Percentiles rank a stretch among this genome's conserved stretches.
Conservation (phyloP, 2,329 filamentous ascomycete genomes). For the Cercospora sesami region DNA sequence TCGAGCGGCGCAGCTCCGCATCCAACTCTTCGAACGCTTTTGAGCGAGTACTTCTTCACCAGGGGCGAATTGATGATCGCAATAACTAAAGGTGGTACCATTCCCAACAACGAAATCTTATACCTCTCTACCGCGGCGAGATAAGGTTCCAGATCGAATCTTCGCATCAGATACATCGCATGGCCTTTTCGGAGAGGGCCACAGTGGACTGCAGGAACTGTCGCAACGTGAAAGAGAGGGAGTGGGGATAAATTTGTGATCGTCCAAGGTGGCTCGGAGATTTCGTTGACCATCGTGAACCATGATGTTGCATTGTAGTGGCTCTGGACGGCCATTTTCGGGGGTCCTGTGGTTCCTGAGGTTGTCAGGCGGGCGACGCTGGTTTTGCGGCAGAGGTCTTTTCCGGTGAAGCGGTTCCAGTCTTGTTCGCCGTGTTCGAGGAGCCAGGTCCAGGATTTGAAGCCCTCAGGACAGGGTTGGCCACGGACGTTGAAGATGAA, state of each 20-base stretch:
- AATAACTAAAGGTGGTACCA: background rate
- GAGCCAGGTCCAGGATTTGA: slow-evolving; percentile 9
- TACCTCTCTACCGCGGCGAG: background rate
- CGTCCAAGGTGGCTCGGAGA: background rate
- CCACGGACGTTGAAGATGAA: slow-evolving; percentile 13
- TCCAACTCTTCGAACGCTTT: background rate
- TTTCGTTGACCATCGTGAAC: background rate
- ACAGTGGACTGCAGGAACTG: background rate
- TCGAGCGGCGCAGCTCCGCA: background rate
- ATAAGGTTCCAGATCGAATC: background rate
- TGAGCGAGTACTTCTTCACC: background rate
- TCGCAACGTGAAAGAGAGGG: background rate
- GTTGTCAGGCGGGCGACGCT: background rate
- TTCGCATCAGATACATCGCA: background rate
- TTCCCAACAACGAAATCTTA: background rate
- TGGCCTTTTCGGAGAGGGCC: background rate
- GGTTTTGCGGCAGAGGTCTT: background rate
- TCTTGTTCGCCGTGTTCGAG: slow-evolving; percentile 12
- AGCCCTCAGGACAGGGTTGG: slow-evolving; percentile 9
- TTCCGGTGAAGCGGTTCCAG: slow-evolving; percentile 4
- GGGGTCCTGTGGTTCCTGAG: background rate
- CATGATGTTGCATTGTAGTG: background rate
- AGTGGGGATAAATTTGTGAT: background rate
- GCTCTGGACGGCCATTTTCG: background rate
- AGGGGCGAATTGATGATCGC: background rate